Percentiles rank a stretch among this genome's conserved stretches.
Evolutionary conservation across 139 green algal genomes (phyloP).

Genomic region (Mesotaenium endlicherianum): DNA sequence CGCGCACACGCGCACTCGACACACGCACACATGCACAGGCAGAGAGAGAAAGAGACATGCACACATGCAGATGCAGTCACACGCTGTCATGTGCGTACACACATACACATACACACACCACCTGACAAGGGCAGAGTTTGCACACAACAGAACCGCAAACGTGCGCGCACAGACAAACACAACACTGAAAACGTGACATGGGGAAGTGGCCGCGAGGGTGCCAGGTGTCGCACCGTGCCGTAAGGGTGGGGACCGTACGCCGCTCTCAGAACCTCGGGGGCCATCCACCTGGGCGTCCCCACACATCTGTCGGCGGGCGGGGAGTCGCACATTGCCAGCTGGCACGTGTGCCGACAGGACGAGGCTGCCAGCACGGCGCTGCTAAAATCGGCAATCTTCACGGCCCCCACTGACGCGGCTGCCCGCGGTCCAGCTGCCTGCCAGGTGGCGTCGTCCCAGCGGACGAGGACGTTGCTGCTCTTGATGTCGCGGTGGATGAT

Average conservation of each 20-base stretch:
- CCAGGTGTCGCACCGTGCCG: slow-evolving; percentile 9
- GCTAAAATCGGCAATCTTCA: slow-evolving; percentile 39
- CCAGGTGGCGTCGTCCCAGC: not conserved
- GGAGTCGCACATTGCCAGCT: not conserved
- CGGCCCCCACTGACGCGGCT: not conserved
- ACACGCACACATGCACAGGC: no score
- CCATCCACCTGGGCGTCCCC: slow-evolving; percentile 37
- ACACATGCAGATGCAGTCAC: no score
- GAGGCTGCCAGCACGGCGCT: slow-evolving; percentile 1
- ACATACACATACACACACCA: no score
- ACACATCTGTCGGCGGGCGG: slow-evolving; percentile 16
- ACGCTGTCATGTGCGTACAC: no score
- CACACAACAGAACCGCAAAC: no score
- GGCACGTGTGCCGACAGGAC: not conserved
- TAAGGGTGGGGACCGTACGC: not conserved
- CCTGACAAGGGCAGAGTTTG: no score
- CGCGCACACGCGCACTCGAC: no score
- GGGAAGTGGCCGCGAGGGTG: no score
- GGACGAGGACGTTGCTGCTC: slow-evolving; percentile 13
- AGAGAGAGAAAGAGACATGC: no score
- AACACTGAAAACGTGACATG: no score
- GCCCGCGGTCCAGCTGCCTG: no score
- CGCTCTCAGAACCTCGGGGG: slow-evolving; percentile 14
- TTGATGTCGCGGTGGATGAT: slow-evolving; percentile 49
- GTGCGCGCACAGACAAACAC: no score